Evolutionary conservation across 352 stramenopile species (phyloP).

Genomic region (Elongisporangium undulatum): DNA sequence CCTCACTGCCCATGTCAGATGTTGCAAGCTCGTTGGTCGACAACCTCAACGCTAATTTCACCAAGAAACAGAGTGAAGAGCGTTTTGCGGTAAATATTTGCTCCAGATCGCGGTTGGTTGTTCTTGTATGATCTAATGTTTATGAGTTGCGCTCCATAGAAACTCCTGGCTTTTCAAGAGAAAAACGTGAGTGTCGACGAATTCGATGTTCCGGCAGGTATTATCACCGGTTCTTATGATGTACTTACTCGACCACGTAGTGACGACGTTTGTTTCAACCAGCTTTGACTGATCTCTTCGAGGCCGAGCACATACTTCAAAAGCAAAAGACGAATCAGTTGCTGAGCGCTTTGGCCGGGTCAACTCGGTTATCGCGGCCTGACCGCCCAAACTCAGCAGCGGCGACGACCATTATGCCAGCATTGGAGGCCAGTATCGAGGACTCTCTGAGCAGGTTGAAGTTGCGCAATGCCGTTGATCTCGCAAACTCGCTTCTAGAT

Average conservation of each 20-base stretch:
- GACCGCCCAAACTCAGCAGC: not conserved
- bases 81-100: slow-evolving; percentile 24
- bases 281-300: slow-evolving; percentile 20
- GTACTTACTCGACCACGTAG: not conserved
- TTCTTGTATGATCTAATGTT: not conserved
- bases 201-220: slow-evolving; percentile 32
- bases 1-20: slow-evolving; percentile 14
- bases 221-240: not conserved
- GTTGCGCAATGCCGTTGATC: slow-evolving; percentile 63
- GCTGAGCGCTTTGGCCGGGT: slow-evolving; percentile 6
- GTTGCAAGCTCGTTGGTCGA: slow-evolving; percentile 14
- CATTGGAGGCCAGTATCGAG: slow-evolving; percentile 35
- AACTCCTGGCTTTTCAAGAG: slow-evolving; percentile 38
- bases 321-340: slow-evolving; percentile 29
- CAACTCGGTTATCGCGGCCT: not conserved
- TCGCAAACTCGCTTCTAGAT: slow-evolving; percentile 43
- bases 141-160: slow-evolving; percentile 7
- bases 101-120: not conserved
- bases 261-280: not conserved
- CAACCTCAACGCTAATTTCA: slow-evolving; percentile 38
- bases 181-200: slow-evolving; percentile 30
- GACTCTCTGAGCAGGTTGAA: slow-evolving; percentile 65
- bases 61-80: slow-evolving; percentile 19
- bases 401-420: slow-evolving; percentile 1
- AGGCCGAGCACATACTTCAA: slow-evolving; percentile 26